Base-by-base conservation (phyloP, 345 rosid species). In the Bretschneidera sinensis region DNA sequence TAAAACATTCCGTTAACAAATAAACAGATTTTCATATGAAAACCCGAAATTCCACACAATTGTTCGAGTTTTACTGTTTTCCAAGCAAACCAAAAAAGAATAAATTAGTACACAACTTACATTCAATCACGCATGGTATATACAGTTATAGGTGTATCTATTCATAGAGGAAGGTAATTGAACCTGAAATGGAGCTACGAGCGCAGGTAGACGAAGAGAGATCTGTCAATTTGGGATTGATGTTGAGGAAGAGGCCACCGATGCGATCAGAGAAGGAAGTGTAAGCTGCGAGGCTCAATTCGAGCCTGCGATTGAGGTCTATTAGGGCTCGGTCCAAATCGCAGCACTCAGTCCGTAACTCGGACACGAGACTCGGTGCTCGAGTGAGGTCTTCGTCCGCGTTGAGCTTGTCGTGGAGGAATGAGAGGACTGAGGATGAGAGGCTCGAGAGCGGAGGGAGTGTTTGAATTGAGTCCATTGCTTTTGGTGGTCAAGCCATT, bases 261-360 rank as follows among this genome's bases (percentile, higher is more conserved):
- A 76, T 51, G 53, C 83, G 82, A 71, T 78, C 86, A 20, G 95
- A 85, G 66, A 81, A 85, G 28, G 86, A 83, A 70, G 86, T 72
- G 85, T 85, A 84, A 60, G 80, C 68, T 10, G 74, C 62, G 14
- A 89, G 75, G 59, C 64, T 68, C 0, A 84, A 81, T 53, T 73
- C 79, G 53, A 94, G 86, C 64, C 76, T 73, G 48, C 79, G 75
- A 57, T 81, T 85, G 62, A 86, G 81, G 43, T 66, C 77, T 55
- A 66, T 21, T 9, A 87, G 59, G 75, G 70, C 63, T 25, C 69
- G 81, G 52, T 92, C 88, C 78, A 89, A 74, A 56, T 79, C 77
- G 66, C 66, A 61, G 64, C 87, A 87, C 74, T 83, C 79, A 21
- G 79, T 63, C 60, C 59, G 79, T 18, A 94, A 82, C 57, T 82